Evolutionary conservation across 495 filamentous ascomycete species (phyloP).

Genomic region (Aspergillus bertholletiae): DNA sequence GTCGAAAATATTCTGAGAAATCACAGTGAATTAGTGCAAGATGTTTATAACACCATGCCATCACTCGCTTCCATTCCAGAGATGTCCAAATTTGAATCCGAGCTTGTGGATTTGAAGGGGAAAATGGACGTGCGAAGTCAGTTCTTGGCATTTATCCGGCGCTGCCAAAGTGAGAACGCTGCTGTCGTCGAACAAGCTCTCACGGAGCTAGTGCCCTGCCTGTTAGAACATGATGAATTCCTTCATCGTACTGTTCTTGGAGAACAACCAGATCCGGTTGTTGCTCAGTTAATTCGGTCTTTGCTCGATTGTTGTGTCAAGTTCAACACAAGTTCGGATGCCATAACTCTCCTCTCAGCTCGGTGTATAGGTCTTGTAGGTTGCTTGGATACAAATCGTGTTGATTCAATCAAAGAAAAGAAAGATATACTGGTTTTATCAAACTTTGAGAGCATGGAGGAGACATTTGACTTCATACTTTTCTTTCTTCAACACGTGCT

Average conservation of each 20-base stretch:
- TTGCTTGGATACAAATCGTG: constrained; percentile 83
- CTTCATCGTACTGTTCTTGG: constrained; percentile 78
- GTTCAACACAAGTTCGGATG: constrained; percentile 63
- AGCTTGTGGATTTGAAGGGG: constrained; percentile 60
- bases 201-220: constrained; percentile 67
- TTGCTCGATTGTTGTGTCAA: constrained; percentile 81
- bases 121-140: constrained; percentile 57
- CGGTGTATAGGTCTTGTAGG: constrained; percentile 83
- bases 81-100: constrained; percentile 59
- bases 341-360: constrained; percentile 69
- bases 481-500: constrained; percentile 83
- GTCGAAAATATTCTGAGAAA: constrained; percentile 61
- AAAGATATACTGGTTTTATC: constrained; percentile 76
- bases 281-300: constrained; percentile 66
- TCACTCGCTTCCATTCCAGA: constrained; percentile 70
- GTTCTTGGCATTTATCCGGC: constrained; percentile 64
- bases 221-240: constrained; percentile 71
- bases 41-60: constrained; percentile 69
- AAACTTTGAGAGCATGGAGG: constrained; percentile 76
- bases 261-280: constrained; percentile 76
- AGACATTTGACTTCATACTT: constrained; percentile 81
- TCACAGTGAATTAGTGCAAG: constrained; percentile 55
- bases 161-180: constrained; percentile 77
- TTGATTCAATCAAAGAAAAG: constrained; percentile 75
- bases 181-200: constrained; percentile 79